These are phyloP conservation scores for Boletus rubescentipes DNA, from an alignment of 768 basidiomycete genomes.

Conservation along the genomic window DNA sequence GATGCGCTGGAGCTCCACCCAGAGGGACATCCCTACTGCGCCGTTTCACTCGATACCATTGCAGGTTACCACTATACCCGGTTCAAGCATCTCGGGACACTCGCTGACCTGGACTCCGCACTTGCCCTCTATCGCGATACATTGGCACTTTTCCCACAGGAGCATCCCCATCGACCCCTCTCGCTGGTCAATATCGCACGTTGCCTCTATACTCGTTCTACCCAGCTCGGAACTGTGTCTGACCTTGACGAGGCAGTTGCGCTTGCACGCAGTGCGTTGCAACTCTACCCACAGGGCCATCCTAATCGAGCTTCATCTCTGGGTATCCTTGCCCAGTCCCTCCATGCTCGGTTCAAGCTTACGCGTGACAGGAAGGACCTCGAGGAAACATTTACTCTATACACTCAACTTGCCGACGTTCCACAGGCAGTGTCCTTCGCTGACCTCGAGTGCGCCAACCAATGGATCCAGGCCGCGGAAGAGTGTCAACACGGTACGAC, in stretches of 20 bases:
- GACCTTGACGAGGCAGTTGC: neutral
- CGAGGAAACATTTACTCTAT: neutral
- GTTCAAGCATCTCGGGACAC: neutral
- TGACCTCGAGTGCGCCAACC: neutral
- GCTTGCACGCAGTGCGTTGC: no score
- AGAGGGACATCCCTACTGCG: neutral
- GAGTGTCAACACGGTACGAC: constrained; percentile 1
- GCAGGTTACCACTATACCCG: neutral
- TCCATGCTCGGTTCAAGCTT: neutral
- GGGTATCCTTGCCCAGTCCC: neutral
- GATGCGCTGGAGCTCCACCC: neutral
- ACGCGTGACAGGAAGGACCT: neutral
- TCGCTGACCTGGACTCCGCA: neutral
- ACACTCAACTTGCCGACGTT: neutral
- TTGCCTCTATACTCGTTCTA: neutral
- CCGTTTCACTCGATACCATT: neutral
- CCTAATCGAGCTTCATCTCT: neutral
- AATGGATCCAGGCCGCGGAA: constrained; percentile 8
- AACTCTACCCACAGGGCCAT: neutral
- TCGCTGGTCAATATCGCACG: neutral
- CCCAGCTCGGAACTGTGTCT: neutral
- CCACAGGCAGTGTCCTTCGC: neutral
- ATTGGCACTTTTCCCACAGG: neutral
- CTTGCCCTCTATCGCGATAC: neutral
- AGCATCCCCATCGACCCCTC: neutral